phyloP scores from a whole-genome alignment of 257 asterid genomes.

The Phtheirospermum japonicum region DNA sequence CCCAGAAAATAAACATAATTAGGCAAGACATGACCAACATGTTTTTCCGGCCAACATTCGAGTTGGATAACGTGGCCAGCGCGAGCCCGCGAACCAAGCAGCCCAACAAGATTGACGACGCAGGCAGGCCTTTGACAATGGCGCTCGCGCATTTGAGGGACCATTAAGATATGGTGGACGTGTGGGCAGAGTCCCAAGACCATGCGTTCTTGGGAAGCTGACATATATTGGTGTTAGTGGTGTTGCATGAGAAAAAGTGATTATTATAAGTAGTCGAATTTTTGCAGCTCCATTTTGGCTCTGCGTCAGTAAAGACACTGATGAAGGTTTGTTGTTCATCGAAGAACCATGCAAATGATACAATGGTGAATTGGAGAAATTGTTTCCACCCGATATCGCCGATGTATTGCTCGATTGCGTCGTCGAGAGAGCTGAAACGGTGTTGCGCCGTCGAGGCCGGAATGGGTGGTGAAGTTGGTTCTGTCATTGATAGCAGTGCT shows the following conservation, averaged over 20 bases:
- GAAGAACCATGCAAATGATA: conserved; percentile 44
- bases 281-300: conserved; percentile 46
- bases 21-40: conserved; percentile 39
- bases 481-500: too few relatives aligned
- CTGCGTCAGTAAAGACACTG: too few relatives aligned
- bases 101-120: conserved; percentile 52
- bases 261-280: too few relatives aligned
- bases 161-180: conserved; percentile 4
- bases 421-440: conserved; percentile 17
- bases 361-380: conserved; percentile 34
- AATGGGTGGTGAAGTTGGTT: background rate
- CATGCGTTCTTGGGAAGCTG: conserved; percentile 36
- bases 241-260: background rate
- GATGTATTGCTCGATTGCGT: conserved; percentile 24
- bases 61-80: conserved; percentile 40
- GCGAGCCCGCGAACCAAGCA: conserved; percentile 42
- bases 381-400: conserved; percentile 33
- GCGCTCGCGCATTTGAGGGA: conserved; percentile 33
- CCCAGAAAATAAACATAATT: conserved; percentile 39
- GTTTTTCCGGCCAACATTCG: conserved; percentile 46
- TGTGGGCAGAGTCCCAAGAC: conserved; percentile 41
- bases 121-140: conserved; percentile 41
- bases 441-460: background rate
- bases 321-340: conserved; percentile 54
- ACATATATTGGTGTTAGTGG: conserved; percentile 27